phyloP scores from a whole-genome alignment of 345 rosid species.

The Salix viminalis region DNA sequence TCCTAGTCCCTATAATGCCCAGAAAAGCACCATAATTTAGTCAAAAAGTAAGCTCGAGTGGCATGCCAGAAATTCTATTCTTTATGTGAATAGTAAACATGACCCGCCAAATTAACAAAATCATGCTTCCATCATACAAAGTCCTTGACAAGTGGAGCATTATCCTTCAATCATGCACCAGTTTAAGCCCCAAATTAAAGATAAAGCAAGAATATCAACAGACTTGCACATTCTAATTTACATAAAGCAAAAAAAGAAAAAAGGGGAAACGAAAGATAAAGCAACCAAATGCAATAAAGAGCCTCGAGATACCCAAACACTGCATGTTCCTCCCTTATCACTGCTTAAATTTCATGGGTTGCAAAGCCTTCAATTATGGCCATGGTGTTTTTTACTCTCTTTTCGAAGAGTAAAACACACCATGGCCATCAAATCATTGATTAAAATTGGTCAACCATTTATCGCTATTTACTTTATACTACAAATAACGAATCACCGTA shows the following conservation, averaged over 20 bases:
- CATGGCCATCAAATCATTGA: background rate
- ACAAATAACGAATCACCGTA: too few relatives aligned
- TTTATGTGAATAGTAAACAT: too few relatives aligned
- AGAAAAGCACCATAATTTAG: background rate
- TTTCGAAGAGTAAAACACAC: too few relatives aligned
- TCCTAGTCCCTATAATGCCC: background rate
- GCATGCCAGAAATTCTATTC: background rate
- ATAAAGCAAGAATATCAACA: background rate
- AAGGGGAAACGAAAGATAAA: background rate
- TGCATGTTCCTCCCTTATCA: background rate
- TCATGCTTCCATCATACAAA: constrained; percentile 22
- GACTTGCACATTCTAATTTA: background rate
- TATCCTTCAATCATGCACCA: constrained; percentile 40
- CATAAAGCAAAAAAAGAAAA: background rate
- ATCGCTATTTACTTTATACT: too few relatives aligned
- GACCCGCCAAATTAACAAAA: background rate
- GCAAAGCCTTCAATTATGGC: background rate
- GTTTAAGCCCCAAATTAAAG: constrained; percentile 4
- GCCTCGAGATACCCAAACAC: background rate
- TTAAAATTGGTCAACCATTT: too few relatives aligned
- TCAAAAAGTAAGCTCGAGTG: background rate
- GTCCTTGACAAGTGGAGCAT: constrained; percentile 7
- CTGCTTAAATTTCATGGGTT: background rate
- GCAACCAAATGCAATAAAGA: background rate
- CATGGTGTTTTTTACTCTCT: background rate